phyloP scores from a whole-genome alignment of 2,329 filamentous ascomycete genomes.

The Cytospora mali region DNA sequence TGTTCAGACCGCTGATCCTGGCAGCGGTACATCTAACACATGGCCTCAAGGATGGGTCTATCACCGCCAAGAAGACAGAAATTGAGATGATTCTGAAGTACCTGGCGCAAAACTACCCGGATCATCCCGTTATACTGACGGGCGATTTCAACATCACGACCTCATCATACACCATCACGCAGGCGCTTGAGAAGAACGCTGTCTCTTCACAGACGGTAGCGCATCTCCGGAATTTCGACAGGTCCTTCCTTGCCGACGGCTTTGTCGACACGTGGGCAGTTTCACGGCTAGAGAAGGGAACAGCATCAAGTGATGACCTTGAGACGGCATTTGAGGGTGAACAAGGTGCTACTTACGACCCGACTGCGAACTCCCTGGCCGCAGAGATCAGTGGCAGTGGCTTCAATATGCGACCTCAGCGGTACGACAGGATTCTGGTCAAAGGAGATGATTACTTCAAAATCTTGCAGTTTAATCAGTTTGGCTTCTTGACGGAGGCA shows the following conservation, averaged over 20 bases:
- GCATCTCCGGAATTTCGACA: conserved; percentile 50
- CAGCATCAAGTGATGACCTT: conserved; percentile 41
- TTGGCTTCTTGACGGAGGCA: conserved; percentile 49
- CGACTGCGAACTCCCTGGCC: conserved; percentile 58
- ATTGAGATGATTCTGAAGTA: conserved; percentile 53
- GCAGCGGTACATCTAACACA: conserved; percentile 64
- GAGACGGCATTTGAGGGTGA: conserved; percentile 57
- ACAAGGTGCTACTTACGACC: conserved; percentile 67
- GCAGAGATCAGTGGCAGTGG: conserved; percentile 50
- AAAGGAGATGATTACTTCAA: conserved; percentile 44
- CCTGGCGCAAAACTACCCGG: conserved; percentile 44
- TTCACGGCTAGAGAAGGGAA: conserved; percentile 47
- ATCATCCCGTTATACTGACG: conserved; percentile 57
- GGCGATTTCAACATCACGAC: conserved; percentile 69
- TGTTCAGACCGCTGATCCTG: conserved; percentile 49
- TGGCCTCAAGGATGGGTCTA: conserved; percentile 60
- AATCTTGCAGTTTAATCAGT: conserved; percentile 56
- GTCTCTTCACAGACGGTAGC: conserved; percentile 54
- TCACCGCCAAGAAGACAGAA: conserved; percentile 60
- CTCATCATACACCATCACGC: conserved; percentile 57
- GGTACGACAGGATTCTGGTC: conserved; percentile 66
- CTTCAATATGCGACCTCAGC: conserved; percentile 59
- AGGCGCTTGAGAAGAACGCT: conserved; percentile 52
- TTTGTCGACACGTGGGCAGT: conserved; percentile 57
- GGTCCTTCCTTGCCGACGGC: conserved; percentile 46